These are phyloP conservation scores for Acanthamoeba polyphaga DNA, from an alignment of 208 protist genomes.

Conservation along the genomic window DNA sequence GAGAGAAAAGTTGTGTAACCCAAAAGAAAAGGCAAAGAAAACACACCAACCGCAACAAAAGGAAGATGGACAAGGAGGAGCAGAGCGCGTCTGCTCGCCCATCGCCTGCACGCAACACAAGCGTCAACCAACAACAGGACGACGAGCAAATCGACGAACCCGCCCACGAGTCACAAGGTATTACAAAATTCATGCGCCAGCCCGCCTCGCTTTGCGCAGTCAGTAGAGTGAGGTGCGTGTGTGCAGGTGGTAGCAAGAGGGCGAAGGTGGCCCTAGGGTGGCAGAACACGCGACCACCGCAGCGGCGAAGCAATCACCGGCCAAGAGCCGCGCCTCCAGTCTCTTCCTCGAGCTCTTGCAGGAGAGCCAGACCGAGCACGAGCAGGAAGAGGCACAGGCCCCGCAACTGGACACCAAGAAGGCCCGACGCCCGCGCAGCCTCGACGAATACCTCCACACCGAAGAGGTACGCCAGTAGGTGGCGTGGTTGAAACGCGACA, in stretches of 20 bases:
- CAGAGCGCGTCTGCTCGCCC: too few species aligned
- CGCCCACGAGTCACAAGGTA: neutral
- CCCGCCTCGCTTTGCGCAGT: too few species aligned
- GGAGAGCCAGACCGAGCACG: slow-evolving; percentile 1
- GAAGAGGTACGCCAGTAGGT: slow-evolving; percentile 10
- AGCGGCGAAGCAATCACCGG: neutral
- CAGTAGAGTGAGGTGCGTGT: too few species aligned
- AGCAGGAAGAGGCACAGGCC: neutral
- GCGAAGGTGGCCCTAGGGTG: slow-evolving; percentile 21
- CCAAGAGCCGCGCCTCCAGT: neutral
- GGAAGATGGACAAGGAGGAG: neutral
- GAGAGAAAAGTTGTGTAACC: too few species aligned
- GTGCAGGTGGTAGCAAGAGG: neutral
- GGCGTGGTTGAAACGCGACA: neutral
- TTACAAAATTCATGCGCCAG: too few species aligned
- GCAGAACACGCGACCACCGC: slow-evolving; percentile 30
- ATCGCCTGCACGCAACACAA: neutral
- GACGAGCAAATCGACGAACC: neutral
- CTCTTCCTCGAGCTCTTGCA: slow-evolving; percentile 45
- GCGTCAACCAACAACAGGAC: neutral
- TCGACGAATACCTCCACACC: slow-evolving; percentile 38
- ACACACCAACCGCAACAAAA: too few species aligned
- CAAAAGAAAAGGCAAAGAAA: too few species aligned
- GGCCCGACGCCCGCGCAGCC: neutral
- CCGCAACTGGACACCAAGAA: neutral